phyloP scores from a whole-genome alignment of 78 protist species.

The Guillardia theta region DNA sequence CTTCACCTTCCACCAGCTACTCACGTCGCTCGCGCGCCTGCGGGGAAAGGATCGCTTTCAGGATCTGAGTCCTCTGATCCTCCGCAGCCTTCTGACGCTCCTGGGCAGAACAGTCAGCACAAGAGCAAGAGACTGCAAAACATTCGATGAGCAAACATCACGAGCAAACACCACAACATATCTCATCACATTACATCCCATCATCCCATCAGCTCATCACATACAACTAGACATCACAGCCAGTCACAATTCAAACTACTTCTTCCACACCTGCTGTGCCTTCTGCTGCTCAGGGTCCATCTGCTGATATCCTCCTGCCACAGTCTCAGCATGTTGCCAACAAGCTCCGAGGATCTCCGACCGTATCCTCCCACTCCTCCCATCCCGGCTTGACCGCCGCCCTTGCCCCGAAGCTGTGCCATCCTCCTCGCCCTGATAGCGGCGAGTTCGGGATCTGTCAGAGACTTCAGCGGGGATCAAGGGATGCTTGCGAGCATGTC shows the following conservation, averaged over 20 bases:
- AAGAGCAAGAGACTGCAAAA: too few species aligned
- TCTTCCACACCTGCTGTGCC: background rate
- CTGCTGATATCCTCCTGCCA: too few species aligned
- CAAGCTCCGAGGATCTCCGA: too few species aligned
- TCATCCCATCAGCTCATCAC: too few species aligned
- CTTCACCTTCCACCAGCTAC: background rate
- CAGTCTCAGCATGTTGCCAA: too few species aligned
- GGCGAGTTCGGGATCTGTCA: background rate
- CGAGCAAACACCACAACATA: too few species aligned
- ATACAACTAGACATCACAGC: too few species aligned
- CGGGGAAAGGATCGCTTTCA: slow-evolving; percentile 1
- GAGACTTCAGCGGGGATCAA: background rate
- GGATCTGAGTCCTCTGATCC: background rate
- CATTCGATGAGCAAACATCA: too few species aligned
- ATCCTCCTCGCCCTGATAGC: background rate
- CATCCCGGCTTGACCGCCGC: background rate
- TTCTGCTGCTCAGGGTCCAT: background rate
- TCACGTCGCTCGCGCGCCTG: slow-evolving; percentile 33
- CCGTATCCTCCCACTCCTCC: slow-evolving; percentile 4
- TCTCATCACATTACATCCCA: background rate
- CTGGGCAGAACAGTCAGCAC: too few species aligned
- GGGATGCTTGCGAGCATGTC: background rate
- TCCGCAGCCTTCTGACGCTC: background rate
- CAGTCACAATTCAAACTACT: too few species aligned
- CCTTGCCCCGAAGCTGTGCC: background rate